Evolutionary conservation across 345 rosid species (phyloP).

Genomic region (Populus davidiana): DNA sequence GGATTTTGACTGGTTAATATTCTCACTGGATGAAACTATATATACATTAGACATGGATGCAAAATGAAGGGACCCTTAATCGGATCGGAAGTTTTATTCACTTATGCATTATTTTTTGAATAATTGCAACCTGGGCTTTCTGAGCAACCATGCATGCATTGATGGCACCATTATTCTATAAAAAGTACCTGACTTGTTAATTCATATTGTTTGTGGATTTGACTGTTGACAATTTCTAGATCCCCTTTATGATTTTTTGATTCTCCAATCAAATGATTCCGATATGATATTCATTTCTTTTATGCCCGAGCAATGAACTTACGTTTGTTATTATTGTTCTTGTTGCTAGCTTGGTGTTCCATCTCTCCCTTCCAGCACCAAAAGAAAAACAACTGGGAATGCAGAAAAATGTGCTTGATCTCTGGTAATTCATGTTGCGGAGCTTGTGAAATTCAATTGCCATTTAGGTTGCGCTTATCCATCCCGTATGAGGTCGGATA

Average conservation of each 20-base stretch:
- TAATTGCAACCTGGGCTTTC: too few relatives aligned
- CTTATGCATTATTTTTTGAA: too few relatives aligned
- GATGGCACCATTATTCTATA: too few relatives aligned
- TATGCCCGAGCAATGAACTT: neutral
- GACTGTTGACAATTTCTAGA: too few relatives aligned
- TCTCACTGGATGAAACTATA: too few relatives aligned
- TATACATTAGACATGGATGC: too few relatives aligned
- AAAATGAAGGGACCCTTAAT: too few relatives aligned
- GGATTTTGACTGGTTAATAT: too few relatives aligned
- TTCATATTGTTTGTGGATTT: too few relatives aligned
- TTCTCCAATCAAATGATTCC: neutral
- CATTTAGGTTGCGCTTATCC: neutral
- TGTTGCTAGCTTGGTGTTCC: constrained; percentile 8
- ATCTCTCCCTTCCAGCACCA: neutral
- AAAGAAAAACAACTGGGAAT: neutral
- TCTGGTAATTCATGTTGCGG: neutral
- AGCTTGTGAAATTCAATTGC: neutral
- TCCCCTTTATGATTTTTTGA: neutral
- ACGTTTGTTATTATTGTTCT: neutral
- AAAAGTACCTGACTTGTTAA: too few relatives aligned
- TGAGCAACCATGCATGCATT: too few relatives aligned
- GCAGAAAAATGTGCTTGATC: constrained; percentile 9
- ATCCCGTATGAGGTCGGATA: neutral
- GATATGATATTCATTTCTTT: neutral
- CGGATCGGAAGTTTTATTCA: too few relatives aligned